A percentile compares a stretch with the other conserved stretches of the same genome.
phyloP scores from a whole-genome alignment of 331 rosid species.

The Malus hybrid region DNA sequence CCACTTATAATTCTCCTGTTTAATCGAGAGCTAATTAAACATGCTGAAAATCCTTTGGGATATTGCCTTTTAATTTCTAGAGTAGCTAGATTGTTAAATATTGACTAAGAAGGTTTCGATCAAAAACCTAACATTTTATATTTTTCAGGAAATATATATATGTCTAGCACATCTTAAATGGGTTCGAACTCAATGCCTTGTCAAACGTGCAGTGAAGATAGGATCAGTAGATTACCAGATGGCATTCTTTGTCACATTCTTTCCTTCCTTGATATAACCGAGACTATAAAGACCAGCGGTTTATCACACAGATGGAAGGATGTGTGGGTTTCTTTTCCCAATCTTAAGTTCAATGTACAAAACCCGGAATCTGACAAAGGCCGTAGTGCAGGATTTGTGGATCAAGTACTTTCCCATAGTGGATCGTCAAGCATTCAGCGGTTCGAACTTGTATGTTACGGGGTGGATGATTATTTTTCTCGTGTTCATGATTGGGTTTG shows the following conservation, averaged over 20 bases:
- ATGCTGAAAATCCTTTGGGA: too few relatives aligned
- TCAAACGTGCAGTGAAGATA: neutral
- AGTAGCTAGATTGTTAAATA: too few relatives aligned
- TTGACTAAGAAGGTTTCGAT: too few relatives aligned
- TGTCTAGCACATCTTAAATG: neutral
- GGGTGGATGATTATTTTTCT: neutral
- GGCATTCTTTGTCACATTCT: neutral
- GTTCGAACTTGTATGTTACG: neutral
- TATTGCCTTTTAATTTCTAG: too few relatives aligned
- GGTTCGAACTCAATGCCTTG: neutral
- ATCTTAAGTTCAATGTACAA: neutral
- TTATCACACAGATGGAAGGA: neutral
- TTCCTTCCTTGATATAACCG: neutral
- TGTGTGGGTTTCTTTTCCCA: neutral
- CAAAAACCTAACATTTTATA: too few relatives aligned
- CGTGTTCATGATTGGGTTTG: neutral
- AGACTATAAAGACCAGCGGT: neutral
- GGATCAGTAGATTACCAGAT: neutral
- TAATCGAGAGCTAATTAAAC: too few relatives aligned
- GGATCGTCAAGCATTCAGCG: neutral
- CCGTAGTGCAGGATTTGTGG: neutral
- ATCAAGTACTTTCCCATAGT: neutral
- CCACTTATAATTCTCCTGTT: neutral
- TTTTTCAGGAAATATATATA: neutral
- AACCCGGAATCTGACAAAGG: neutral